Conservation (phyloP, 768 basidiomycete genomes). For the Rhodotorula toruloides region DNA sequence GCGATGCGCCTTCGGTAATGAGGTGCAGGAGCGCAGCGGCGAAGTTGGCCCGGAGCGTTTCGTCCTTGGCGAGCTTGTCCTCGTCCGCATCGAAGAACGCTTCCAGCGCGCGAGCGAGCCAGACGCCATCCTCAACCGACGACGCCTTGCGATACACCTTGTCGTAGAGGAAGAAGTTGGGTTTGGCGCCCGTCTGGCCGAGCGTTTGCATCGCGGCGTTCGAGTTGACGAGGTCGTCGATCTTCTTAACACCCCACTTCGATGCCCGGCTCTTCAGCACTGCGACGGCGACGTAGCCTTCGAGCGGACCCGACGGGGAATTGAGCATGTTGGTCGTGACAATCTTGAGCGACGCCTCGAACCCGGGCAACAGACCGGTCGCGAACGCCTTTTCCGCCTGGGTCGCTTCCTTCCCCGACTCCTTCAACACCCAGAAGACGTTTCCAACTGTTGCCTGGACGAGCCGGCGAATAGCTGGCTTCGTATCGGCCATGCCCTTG, state of each 20-base stretch:
- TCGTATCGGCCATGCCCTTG: constrained; percentile 68
- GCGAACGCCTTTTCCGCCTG: constrained; percentile 55
- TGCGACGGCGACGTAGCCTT: constrained; percentile 74
- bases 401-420: not conserved
- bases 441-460: constrained; percentile 62
- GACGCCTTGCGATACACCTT: constrained; percentile 72
- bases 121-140: constrained; percentile 60
- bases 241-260: constrained; percentile 46
- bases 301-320: constrained; percentile 62
- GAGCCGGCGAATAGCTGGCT: constrained; percentile 59
- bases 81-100: constrained; percentile 50
- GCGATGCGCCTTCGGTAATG: constrained; percentile 57
- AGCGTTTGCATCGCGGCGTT: constrained; percentile 44
- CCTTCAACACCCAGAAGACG: constrained; percentile 52
- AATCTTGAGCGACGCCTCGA: constrained; percentile 68
- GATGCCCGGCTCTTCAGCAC: constrained; percentile 62
- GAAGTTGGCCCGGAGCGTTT: constrained; percentile 56
- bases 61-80: constrained; percentile 49
- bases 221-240: constrained; percentile 37
- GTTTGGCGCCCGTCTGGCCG: constrained; percentile 55
- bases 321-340: constrained; percentile 60
- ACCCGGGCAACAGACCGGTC: constrained; percentile 55
- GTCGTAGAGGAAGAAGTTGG: constrained; percentile 81
- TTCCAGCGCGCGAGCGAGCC: constrained; percentile 67
- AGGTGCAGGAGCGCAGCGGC: constrained; percentile 68